These are phyloP conservation scores for Nevesoporus exiguus DNA, from an alignment of 768 basidiomycete species.

Conservation along the genomic window DNA sequence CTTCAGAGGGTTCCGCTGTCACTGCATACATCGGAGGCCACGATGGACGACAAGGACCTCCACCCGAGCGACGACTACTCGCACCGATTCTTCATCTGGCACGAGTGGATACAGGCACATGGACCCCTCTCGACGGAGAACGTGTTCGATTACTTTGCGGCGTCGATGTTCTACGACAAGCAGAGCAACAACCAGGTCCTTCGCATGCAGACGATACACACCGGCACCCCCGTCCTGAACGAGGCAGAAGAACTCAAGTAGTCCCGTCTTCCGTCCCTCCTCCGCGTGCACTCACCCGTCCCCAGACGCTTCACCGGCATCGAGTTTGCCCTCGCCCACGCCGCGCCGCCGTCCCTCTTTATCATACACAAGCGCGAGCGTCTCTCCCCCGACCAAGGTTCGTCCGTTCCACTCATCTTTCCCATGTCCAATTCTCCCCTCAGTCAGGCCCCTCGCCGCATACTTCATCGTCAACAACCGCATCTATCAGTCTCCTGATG, in stretches of 20 bases:
- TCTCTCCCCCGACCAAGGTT: constrained; percentile 80
- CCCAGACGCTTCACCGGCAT: constrained; percentile 79
- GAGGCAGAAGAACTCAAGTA: constrained; percentile 83
- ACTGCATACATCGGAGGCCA: no score
- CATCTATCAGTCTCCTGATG: constrained; percentile 84
- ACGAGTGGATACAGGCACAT: constrained; percentile 86
- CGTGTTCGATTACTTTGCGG: constrained; percentile 87
- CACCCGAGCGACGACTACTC: constrained; percentile 81
- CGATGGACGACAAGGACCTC: constrained; percentile 60
- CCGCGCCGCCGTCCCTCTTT: constrained; percentile 77
- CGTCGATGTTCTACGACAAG: constrained; percentile 93
- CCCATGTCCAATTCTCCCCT: neutral
- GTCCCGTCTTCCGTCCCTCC: neutral
- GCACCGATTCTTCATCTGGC: constrained; percentile 85
- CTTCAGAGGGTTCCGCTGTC: no score
- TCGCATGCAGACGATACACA: constrained; percentile 91
- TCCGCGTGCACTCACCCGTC: constrained; percentile 1
- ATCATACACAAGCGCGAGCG: constrained; percentile 89
- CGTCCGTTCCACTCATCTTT: constrained; percentile 16
- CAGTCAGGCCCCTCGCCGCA: constrained; percentile 74
- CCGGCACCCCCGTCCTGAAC: constrained; percentile 69
- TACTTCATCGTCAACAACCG: constrained; percentile 89
- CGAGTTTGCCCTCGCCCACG: constrained; percentile 83
- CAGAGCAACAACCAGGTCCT: constrained; percentile 90
- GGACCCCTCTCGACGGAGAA: constrained; percentile 74